Base-by-base conservation (phyloP, 2,329 filamentous ascomycete genomes). In the Paraconiothyrium sp. region DNA sequence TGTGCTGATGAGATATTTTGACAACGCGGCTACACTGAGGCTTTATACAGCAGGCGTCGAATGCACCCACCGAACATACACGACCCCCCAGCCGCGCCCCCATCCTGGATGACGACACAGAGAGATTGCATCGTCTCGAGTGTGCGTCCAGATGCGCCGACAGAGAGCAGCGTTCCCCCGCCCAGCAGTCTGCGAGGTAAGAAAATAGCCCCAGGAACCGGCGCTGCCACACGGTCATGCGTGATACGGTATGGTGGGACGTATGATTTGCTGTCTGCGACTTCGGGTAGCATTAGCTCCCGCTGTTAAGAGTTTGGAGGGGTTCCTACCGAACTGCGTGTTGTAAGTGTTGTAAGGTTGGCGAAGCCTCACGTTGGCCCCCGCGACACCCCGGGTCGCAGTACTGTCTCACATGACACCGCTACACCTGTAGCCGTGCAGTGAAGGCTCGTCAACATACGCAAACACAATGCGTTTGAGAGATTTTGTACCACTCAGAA, bases 261-360 rank as follows among this genome's bases (percentile, higher is more conserved):
- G 73, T 76, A 65, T 77, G 74, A 77, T 76, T 70, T 65, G 59
- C 74, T 59, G 68, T 57, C 65, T 74, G 72, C 66, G 69, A 76
- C 75, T 66, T 73, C 69, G 72, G 54, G 63, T 66, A 58, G 67
- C 67, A 65, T 72, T 73, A 73, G 58, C 20, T 63, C 48, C 49
- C 43, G 61, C 59, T 60, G 48, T 64, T 72, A 67, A 67, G 67
- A 63, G 60, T 65, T 65, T 50, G 58, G 48, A 55, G 67, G 49
- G 59, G 66, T 60, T 61, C 16, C 37, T 58, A 46, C 57, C 59
- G 65, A 64, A 61, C 57, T 52, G 55, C 59, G 59, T 10, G 50
- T 62, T 59, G 58, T 69, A 62, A 57, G 62, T 20, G 58, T 62
- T 59, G 57, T 68, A 60, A 57, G 62, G 59, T 68, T 68, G 49